Conservation (phyloP, 2,329 filamentous ascomycete species). For the Ophiostoma sp. region DNA sequence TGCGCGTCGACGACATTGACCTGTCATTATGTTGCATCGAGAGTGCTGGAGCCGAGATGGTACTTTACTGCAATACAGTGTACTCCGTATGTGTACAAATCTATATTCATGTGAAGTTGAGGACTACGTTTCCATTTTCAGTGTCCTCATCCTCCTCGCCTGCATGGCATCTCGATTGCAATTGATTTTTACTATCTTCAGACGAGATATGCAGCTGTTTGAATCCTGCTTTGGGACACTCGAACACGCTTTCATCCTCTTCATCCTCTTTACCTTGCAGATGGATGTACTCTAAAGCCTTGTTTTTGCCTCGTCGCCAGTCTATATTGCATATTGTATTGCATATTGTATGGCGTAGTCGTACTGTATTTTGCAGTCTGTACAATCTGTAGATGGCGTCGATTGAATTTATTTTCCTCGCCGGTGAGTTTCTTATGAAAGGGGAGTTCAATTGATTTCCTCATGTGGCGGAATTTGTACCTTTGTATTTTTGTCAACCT, state of each 20-base stretch:
- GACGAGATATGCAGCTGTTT: neutral
- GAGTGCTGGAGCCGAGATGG: neutral
- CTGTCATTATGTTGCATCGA: neutral
- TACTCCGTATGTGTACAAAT: neutral
- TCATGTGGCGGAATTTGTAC: neutral
- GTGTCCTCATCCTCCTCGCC: neutral
- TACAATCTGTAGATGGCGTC: neutral
- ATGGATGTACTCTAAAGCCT: neutral
- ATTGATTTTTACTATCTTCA: neutral
- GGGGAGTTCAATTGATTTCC: neutral
- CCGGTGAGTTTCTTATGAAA: neutral
- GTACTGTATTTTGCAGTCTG: neutral
- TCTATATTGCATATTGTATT: slow-evolving; percentile 17
- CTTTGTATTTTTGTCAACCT: neutral
- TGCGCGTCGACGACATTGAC: slow-evolving; percentile 14
- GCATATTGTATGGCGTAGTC: neutral
- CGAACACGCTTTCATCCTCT: neutral
- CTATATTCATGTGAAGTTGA: neutral
- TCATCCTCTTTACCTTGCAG: neutral
- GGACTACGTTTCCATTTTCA: neutral
- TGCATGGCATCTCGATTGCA: neutral
- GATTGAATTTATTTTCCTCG: neutral
- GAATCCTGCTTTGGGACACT: neutral
- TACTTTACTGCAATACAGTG: neutral
- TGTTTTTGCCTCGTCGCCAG: neutral